Conservation (phyloP, 164 flowering plant genomes). For the Vitis rupestris region DNA sequence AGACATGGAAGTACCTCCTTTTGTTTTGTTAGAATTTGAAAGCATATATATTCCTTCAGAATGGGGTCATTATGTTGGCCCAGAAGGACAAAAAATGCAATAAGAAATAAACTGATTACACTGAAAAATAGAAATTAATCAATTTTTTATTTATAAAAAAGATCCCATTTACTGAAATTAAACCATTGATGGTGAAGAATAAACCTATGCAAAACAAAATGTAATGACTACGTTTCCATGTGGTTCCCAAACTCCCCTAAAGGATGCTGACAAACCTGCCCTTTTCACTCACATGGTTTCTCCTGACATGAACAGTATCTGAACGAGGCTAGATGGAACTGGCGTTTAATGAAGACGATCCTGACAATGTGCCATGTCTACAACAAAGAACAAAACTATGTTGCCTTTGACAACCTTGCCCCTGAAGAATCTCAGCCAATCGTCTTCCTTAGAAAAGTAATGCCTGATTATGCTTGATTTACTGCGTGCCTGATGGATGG, state of each 20-base stretch:
- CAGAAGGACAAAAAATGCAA: too few species aligned
- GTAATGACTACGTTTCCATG: background rate
- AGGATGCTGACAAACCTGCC: background rate
- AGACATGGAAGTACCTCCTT: background rate
- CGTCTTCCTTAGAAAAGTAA: conserved; percentile 64
- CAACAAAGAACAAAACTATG: conserved; percentile 60
- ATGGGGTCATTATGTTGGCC: background rate
- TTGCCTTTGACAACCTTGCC: conserved; percentile 62
- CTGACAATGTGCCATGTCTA: conserved; percentile 87
- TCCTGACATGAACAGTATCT: conserved; percentile 48
- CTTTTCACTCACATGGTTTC: conserved; percentile 4
- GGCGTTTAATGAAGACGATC: conserved; percentile 97
- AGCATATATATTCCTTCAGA: background rate
- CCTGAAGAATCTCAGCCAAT: conserved; percentile 77
- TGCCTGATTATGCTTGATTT: conserved; percentile 80
- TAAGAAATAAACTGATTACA: too few species aligned
- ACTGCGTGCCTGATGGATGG: background rate
- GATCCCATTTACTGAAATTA: background rate
- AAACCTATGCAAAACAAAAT: background rate
- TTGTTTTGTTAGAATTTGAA: background rate
- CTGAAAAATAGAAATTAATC: too few species aligned
- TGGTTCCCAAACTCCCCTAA: background rate
- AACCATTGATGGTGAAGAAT: background rate
- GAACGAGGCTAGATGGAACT: conserved; percentile 89
- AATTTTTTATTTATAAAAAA: too few species aligned